Evolutionary conservation across 208 protist species (phyloP).

Genomic region (Wallacemonas sp.): DNA sequence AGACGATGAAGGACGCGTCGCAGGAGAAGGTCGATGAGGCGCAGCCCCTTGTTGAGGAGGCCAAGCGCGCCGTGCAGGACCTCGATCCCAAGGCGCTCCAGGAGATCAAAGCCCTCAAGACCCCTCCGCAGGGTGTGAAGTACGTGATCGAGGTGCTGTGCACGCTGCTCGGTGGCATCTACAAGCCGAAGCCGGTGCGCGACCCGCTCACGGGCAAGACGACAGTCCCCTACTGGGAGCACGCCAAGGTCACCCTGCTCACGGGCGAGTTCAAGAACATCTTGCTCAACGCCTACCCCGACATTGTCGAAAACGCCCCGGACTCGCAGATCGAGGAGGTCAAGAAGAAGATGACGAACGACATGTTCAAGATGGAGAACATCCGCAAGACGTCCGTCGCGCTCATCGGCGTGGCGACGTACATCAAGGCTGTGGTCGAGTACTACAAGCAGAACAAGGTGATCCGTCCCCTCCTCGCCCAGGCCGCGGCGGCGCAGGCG

Average conservation of each 20-base stretch:
- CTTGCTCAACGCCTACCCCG: constrained; percentile 78
- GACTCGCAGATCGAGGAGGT: constrained; percentile 93
- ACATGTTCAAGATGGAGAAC: constrained; percentile 95
- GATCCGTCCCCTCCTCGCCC: constrained; percentile 93
- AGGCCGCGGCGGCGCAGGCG: constrained; percentile 80
- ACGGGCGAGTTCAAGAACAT: constrained; percentile 91
- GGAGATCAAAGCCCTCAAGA: constrained; percentile 95
- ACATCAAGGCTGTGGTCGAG: constrained; percentile 97
- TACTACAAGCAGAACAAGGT: constrained; percentile 97
- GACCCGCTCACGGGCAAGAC: constrained; percentile 85
- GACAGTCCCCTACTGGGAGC: constrained; percentile 94
- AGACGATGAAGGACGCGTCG: constrained; percentile 95
- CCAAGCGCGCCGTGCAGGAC: constrained; percentile 90
- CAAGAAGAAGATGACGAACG: constrained; percentile 93
- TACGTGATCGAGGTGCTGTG: constrained; percentile 93
- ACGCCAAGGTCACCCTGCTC: constrained; percentile 83
- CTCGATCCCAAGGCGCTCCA: constrained; percentile 94
- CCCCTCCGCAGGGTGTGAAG: constrained; percentile 96
- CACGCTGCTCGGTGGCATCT: constrained; percentile 84
- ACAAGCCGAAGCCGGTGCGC: constrained; percentile 86
- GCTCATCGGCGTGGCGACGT: constrained; percentile 95
- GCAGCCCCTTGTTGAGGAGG: constrained; percentile 94
- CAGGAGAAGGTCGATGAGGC: constrained; percentile 95
- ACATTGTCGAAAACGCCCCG: constrained; percentile 88
- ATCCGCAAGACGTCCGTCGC: constrained; percentile 89